These are phyloP conservation scores for Clohesyomyces aquaticus DNA, from an alignment of 495 filamentous ascomycete species.

Conservation along the genomic window DNA sequence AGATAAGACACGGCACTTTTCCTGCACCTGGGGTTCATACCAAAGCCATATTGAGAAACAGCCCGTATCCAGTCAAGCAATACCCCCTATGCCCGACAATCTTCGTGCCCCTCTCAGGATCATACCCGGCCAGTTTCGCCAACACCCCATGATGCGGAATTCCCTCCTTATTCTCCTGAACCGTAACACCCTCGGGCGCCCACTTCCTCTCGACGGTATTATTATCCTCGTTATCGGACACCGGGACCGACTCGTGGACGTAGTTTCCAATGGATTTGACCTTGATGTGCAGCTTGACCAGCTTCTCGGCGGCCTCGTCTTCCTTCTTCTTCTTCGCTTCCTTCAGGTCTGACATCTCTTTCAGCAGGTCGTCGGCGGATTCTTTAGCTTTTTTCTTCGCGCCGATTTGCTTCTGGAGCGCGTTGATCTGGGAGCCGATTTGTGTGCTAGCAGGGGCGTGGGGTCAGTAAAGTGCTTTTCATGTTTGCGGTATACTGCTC, in stretches of 20 bases:
- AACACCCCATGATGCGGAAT: slow-evolving; percentile 96
- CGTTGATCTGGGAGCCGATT: slow-evolving; percentile 78
- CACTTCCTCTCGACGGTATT: slow-evolving; percentile 77
- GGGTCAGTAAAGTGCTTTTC: too few species aligned
- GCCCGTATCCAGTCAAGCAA: slow-evolving; percentile 84
- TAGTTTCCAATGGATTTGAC: slow-evolving; percentile 88
- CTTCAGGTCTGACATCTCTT: slow-evolving; percentile 74
- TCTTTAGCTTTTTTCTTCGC: slow-evolving; percentile 95
- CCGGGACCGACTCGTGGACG: slow-evolving; percentile 89
- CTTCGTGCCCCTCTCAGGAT: slow-evolving; percentile 63
- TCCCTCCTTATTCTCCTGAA: slow-evolving; percentile 65
- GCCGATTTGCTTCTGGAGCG: slow-evolving; percentile 84
- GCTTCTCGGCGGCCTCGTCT: slow-evolving; percentile 72
- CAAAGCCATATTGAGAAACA: slow-evolving; percentile 82
- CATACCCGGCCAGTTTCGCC: slow-evolving; percentile 83
- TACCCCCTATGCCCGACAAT: slow-evolving; percentile 94
- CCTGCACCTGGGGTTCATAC: too few species aligned
- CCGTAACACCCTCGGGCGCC: slow-evolving; percentile 69
- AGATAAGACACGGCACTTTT: too few species aligned
- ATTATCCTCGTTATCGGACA: slow-evolving; percentile 91
- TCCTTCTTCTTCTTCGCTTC: slow-evolving; percentile 79
- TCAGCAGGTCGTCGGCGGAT: slow-evolving; percentile 72
- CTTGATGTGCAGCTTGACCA: slow-evolving; percentile 70
- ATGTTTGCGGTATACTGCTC: too few species aligned
- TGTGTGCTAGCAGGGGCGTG: too few species aligned